Evolutionary conservation across 202 grass and related monocot genomes (phyloP), one percentile per base, ranked within the genome.

Genomic region (Alloteropsis angusta): DNA sequence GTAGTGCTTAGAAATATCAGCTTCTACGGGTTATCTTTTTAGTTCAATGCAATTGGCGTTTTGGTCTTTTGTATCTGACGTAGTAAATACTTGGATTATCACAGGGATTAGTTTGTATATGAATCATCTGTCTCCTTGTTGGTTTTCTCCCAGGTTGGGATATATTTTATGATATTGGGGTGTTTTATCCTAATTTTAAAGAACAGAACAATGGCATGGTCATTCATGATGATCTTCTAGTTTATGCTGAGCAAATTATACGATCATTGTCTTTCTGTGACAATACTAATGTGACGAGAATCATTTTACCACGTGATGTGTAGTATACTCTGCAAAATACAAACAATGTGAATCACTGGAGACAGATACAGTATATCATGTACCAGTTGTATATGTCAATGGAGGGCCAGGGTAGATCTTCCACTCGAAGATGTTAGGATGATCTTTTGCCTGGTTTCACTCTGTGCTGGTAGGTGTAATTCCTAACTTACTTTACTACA

Each of bases 41-140:
- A 84, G 63, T 56, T 80, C 70, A 44, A 75, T 70, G 80, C 68
- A 54, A 75, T 50, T 54, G 39, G 64, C 25, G 36, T 68, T 68
- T 79, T 84, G 19, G 61, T 56, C 16, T 58, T 70, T 71, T 72
- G 18, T 41, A 57, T 83, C 65, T 10, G 17, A 68, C 16, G 37
- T 47, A 49, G 28, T 35, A 46, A 71, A 32, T 76, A 35, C 36
- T 56, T 61, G 54, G 56, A 37, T 38, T 69, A 45, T 82, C 71
- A 15, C 50, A 26, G 30, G 65, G 38, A 77, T 58, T 59, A 34
- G 28, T 15, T 49, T 82, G 47, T 50, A 82, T 22, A 36, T 36
- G 26, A 67, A 82, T 82, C 48, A 62, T 82, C 65, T 87, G 15
- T 65, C 39, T 39, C 32, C 41, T 73, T 26, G 58, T 72, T 73